Evolutionary conservation across 208 protist species (phyloP).

Genomic region (Trypanosoma rangeli): DNA sequence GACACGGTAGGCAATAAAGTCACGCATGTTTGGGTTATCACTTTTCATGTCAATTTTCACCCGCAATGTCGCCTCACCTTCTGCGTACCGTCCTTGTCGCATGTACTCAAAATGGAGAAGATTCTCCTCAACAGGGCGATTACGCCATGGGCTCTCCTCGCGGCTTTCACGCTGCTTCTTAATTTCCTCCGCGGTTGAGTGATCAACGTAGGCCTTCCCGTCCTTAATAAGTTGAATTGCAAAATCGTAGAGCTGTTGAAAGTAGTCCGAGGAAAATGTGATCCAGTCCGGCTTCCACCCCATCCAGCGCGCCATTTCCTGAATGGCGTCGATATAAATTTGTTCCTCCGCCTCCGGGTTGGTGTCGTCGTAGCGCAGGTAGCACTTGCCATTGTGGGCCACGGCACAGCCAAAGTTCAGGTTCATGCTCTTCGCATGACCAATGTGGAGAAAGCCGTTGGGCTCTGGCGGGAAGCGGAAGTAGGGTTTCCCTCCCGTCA

Average conservation of each 20-base stretch:
- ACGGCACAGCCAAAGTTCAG: conserved; percentile 98
- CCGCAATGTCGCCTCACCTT: conserved; percentile 97
- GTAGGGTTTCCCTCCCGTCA: conserved; percentile 77
- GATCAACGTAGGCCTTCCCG: conserved; percentile 98
- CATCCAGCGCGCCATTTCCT: conserved; percentile 92
- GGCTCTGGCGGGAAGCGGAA: conserved; percentile 97
- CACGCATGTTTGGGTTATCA: conserved; percentile 98
- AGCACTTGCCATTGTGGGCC: conserved; percentile 92
- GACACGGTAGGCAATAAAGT: conserved; percentile 99
- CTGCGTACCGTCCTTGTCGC: conserved; percentile 94
- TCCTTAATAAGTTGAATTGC: conserved; percentile 98
- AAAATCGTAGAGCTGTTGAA: conserved; percentile 97
- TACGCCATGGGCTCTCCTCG: conserved; percentile 90
- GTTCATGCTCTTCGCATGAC: conserved; percentile 99
- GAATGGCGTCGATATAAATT: conserved; percentile 98
- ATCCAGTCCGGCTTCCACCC: conserved; percentile 92
- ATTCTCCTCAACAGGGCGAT: conserved; percentile 92
- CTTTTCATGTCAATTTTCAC: conserved; percentile 98
- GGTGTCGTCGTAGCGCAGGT: conserved; percentile 99
- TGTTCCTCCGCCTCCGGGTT: conserved; percentile 98
- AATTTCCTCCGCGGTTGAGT: conserved; percentile 96
- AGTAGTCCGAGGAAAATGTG: conserved; percentile 99
- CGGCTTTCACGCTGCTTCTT: conserved; percentile 81
- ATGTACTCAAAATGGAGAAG: conserved; percentile 93
- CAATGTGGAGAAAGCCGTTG: conserved; percentile 99